Evolutionary conservation across 2,329 filamentous ascomycete species (phyloP).

Genomic region (Ophiostoma sp.): DNA sequence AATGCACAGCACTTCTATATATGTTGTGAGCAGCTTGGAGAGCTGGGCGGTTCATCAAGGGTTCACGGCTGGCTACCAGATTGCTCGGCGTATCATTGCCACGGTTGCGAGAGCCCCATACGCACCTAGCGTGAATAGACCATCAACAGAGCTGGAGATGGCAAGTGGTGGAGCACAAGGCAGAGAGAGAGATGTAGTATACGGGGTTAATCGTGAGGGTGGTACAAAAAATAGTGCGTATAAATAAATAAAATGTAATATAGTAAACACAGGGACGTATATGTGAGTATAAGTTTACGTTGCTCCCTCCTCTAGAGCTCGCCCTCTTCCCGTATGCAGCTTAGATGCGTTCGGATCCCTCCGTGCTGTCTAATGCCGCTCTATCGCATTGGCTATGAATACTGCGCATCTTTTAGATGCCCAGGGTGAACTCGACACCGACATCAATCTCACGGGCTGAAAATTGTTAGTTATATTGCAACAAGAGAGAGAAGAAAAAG

Average conservation of each 20-base stretch:
- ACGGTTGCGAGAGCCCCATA: not conserved
- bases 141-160: not conserved
- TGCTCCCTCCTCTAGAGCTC: not conserved
- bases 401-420: slow-evolving; percentile 58
- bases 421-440: slow-evolving; percentile 88
- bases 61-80: not conserved
- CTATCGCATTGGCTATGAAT: no score
- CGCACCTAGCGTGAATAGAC: no score
- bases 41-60: no score
- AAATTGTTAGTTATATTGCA: slow-evolving; percentile 19
- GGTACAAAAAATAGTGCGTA: not conserved
- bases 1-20: no score
- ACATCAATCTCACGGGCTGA: slow-evolving; percentile 91
- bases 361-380: no score
- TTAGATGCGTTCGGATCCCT: no score
- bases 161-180: not conserved
- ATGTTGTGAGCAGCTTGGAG: no score
- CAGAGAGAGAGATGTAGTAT: no score
- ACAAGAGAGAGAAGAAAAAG: no score
- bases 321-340: no score
- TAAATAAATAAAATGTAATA: not conserved
- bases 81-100: not conserved
- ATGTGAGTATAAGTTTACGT: slow-evolving; percentile 8
- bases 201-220: not conserved
- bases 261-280: slow-evolving; percentile 12